phyloP scores from a whole-genome alignment of 169 alveolate species.

The Plasmodium reichenowi region DNA sequence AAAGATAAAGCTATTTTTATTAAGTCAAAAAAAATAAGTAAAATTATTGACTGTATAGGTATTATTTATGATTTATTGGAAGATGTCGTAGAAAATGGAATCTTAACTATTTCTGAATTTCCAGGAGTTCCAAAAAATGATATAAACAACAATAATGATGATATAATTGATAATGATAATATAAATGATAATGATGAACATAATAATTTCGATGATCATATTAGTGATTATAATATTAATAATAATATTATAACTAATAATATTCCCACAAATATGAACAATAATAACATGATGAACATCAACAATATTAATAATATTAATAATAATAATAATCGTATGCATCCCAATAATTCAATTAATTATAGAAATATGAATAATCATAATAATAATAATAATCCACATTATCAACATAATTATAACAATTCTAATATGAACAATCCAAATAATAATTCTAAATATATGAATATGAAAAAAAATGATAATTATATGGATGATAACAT shows the following conservation, averaged over 20 bases:
- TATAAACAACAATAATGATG: background rate
- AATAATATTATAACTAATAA: background rate
- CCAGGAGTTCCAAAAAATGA: conserved; percentile 66
- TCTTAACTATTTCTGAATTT: conserved; percentile 40
- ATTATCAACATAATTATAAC: background rate
- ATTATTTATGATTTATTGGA: conserved; percentile 57
- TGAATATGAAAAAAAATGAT: conserved; percentile 47
- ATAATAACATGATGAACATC: background rate
- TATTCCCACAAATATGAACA: background rate
- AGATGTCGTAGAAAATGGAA: conserved; percentile 67
- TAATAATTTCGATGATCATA: background rate
- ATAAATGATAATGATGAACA: background rate
- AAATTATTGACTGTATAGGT: conserved; percentile 65
- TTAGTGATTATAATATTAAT: background rate
- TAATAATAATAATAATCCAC: conserved; percentile 15
- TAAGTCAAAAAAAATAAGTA: conserved; percentile 42
- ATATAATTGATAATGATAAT: background rate
- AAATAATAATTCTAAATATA: conserved; percentile 2
- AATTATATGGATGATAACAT: conserved; percentile 16
- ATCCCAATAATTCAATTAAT: background rate
- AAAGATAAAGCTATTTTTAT: conserved; percentile 72
- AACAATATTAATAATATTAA: background rate
- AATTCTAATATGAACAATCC: background rate
- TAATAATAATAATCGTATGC: background rate
- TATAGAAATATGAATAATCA: background rate